These are phyloP conservation scores for Phlebopus sp. DNA, from an alignment of 1,284 basidiomycete species.

Conservation along the genomic window DNA sequence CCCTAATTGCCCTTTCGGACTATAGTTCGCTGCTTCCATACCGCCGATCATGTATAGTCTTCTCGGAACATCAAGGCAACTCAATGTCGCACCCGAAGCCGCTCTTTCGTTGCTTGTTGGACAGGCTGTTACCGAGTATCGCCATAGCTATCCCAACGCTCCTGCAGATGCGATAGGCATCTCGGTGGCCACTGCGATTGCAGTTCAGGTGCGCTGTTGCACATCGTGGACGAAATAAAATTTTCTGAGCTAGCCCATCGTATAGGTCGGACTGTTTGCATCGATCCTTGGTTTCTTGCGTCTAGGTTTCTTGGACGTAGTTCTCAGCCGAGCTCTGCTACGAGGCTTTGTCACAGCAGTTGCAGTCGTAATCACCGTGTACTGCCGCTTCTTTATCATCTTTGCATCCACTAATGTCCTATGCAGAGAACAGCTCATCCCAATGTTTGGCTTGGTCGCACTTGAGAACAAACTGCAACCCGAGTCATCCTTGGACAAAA, in stretches of 20 bases:
- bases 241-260: not conserved
- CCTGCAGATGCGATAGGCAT: constrained; percentile 54
- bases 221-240: not conserved
- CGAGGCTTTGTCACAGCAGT: constrained; percentile 86
- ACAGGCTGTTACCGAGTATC: constrained; percentile 72
- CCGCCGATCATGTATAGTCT: constrained; percentile 82
- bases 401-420: constrained; percentile 5
- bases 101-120: constrained; percentile 87
- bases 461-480: constrained; percentile 57
- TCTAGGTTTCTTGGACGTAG: constrained; percentile 92
- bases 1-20: constrained; percentile 6
- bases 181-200: constrained; percentile 72
- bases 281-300: constrained; percentile 85
- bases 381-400: constrained; percentile 23
- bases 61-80: constrained; percentile 80
- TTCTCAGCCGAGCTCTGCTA: constrained; percentile 85
- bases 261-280: constrained; percentile 81
- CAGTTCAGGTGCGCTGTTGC: constrained; percentile 65
- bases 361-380: constrained; percentile 74
- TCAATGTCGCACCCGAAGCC: constrained; percentile 89
- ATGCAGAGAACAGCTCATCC: constrained; percentile 74
- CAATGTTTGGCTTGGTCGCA: constrained; percentile 72
- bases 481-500: constrained; percentile 71
- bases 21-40: constrained; percentile 76
- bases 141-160: constrained; percentile 53